Evolutionary conservation across 129 eudicot species (phyloP), one percentile per base, ranked within the genome.

Genomic region (Saussurea involucrata): DNA sequence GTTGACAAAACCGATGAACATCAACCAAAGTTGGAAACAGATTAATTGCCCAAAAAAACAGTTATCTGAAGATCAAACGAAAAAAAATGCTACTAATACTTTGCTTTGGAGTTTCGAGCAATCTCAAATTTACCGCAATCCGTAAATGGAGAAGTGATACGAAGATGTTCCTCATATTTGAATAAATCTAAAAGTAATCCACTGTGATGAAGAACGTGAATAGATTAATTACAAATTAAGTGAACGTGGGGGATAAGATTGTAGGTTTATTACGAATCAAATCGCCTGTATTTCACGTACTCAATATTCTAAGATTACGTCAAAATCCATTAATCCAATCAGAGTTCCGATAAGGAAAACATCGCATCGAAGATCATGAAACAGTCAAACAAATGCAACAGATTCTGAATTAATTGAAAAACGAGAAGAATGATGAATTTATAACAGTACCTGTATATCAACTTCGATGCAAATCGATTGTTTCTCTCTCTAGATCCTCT

Each of bases 361-460:
- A 70, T 60, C 40, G 2, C 28, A 27, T n/a, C 4, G 42, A 69
- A 78, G 44, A 34, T 4, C 12, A 69, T 57, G 12, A 69, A 58
- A 58, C 63, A 40, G 4, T n/a, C 55, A 40, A 36, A 37, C 0
- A 18, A 28, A 71, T 68, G 61, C 42, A 71, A 37, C 46, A 61
- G 27, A 61, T 33, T 68, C 29, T 34, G 24, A 68, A 20, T 68
- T 10, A 66, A 76, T n/a, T 29, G 25, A 18, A 60, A 22, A 60
- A 7, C 0, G 5, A 55, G 3, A 5, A 7, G 10, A 6, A 42
- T 8, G 10, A 44, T 32, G 66, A 27, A 66, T 8, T 60, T 17
- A 53, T 34, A 66, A 76, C 25, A 27, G 20, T 68, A 77, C 81
- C 81, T 69, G 46, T 55, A 69, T 37, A 17, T 61, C 29, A 55